Evolutionary conservation across 176 grass and related monocot genomes (phyloP).

Genomic region (Pontederia crassipes): DNA sequence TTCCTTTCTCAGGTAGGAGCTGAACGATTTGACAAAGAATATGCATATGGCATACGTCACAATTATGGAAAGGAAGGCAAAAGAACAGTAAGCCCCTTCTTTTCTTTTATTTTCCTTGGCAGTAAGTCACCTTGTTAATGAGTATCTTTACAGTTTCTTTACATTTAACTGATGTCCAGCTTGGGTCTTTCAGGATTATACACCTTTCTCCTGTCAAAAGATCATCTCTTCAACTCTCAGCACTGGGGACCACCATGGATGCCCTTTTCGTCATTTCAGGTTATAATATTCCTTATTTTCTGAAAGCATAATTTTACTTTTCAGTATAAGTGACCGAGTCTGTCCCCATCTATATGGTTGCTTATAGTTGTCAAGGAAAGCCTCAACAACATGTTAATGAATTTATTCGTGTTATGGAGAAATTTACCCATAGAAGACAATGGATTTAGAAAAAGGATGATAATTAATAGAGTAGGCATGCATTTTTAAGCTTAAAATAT

Average conservation of each 20-base stretch:
- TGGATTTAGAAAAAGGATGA: too few relatives aligned
- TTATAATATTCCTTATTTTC: not conserved
- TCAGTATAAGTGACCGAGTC: too few relatives aligned
- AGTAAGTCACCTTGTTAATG: conserved; percentile 28
- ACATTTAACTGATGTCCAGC: conserved; percentile 7
- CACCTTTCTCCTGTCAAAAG: conserved; percentile 93
- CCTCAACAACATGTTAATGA: too few relatives aligned
- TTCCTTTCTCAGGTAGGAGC: conserved; percentile 47
- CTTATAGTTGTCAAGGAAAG: too few relatives aligned
- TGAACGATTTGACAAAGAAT: conserved; percentile 95
- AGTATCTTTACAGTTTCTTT: not conserved
- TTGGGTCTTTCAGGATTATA: conserved; percentile 74
- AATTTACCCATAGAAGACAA: too few relatives aligned
- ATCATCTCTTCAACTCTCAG: conserved; percentile 84
- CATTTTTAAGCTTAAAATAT: too few relatives aligned
- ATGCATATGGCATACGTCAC: conserved; percentile 74
- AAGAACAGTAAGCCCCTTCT: conserved; percentile 45
- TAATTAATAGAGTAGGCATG: too few relatives aligned
- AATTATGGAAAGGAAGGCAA: conserved; percentile 99
- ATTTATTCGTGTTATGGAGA: too few relatives aligned
- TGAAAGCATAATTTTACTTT: too few relatives aligned
- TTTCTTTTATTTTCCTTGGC: conserved; percentile 13
- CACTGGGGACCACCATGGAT: conserved; percentile 93
- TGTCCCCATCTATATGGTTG: too few relatives aligned
- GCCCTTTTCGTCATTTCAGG: conserved; percentile 95